Percentiles rank a stretch among this genome's conserved stretches.
Conservation (phyloP, 352 stramenopile genomes). For the Globisporangium abappressorium region DNA sequence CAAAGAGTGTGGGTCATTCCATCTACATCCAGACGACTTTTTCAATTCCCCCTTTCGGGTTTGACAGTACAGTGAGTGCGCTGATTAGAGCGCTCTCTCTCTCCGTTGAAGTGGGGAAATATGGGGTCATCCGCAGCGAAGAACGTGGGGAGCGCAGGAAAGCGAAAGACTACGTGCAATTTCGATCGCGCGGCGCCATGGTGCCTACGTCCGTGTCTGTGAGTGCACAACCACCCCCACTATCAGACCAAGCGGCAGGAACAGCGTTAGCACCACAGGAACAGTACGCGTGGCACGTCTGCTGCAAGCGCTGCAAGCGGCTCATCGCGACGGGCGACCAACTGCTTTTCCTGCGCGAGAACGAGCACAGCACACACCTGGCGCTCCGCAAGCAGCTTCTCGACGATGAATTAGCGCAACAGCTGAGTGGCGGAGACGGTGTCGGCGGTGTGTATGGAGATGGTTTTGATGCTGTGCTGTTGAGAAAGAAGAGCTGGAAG, state of each 20-base stretch:
- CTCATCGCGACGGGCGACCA: conserved; percentile 12
- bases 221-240: neutral
- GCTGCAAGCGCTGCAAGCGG: conserved; percentile 14
- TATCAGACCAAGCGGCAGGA: neutral
- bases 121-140: neutral
- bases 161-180: neutral
- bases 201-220: neutral
- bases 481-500: conserved; percentile 24
- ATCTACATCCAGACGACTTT: conserved; percentile 4
- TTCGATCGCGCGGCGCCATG: neutral
- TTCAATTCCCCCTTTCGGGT: neutral
- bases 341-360: conserved; percentile 20
- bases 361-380: conserved; percentile 17
- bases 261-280: neutral
- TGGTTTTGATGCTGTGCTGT: neutral
- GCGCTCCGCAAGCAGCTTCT: conserved; percentile 17
- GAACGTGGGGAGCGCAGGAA: neutral
- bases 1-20: neutral
- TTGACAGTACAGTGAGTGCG: neutral
- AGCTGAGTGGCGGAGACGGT: neutral
- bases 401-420: conserved; percentile 4
- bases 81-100: neutral
- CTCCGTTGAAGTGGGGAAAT: neutral
- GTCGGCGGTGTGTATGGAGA: too few species aligned
- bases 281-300: conserved; percentile 11